Conservation (phyloP, 768 basidiomycete species). For the Pisolithus albus region DNA sequence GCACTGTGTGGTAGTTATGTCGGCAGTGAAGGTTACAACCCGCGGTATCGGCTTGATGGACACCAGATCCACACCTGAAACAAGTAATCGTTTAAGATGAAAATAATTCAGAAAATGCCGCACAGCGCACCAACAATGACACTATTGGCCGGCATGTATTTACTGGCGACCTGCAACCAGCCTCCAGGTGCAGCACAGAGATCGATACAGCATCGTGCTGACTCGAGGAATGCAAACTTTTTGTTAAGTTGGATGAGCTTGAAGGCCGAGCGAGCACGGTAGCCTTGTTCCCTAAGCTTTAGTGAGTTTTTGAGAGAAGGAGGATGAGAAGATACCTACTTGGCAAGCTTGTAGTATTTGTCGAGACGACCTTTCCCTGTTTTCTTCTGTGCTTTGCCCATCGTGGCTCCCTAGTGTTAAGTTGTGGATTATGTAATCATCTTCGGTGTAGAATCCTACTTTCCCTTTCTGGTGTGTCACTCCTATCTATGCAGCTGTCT, state of each 20-base stretch:
- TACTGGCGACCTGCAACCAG: constrained; percentile 97
- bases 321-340: constrained; percentile 37
- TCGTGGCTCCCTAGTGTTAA: constrained; percentile 17
- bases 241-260: constrained; percentile 98
- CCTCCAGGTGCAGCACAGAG: constrained; percentile 98
- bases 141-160: constrained; percentile 92
- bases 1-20: constrained; percentile 91
- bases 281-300: constrained; percentile 85
- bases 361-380: constrained; percentile 93
- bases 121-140: constrained; percentile 73
- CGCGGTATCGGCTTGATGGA: constrained; percentile 94
- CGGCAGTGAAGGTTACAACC: constrained; percentile 84
- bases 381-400: constrained; percentile 88
- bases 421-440: no score
- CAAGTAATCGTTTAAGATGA: constrained; percentile 6
- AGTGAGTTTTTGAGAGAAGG: constrained; percentile 5
- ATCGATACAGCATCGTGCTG: constrained; percentile 90
- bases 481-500: no score
- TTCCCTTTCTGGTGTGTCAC: not conserved
- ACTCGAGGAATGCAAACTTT: constrained; percentile 89
- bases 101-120: not conserved
- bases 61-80: constrained; percentile 85
- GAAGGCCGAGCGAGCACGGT: constrained; percentile 98
- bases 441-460: not conserved
- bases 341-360: constrained; percentile 96